Conservation (phyloP, 805 yeast genomes). For the Priceomyces castillae region DNA sequence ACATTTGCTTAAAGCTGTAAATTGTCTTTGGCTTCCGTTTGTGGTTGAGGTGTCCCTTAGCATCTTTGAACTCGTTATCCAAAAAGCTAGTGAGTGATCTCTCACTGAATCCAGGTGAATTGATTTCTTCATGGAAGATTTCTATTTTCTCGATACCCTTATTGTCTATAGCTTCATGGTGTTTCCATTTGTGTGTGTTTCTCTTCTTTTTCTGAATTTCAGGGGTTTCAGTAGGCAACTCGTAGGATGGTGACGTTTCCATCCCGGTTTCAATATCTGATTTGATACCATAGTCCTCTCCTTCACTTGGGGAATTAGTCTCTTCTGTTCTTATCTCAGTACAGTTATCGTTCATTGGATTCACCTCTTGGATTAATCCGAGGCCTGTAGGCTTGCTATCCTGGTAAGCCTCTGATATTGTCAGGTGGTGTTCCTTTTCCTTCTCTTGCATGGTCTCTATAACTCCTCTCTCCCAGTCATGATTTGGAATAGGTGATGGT, state of each 20-base stretch:
- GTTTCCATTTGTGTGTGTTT: background rate
- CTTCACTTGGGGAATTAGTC: background rate
- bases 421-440: background rate
- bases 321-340: background rate
- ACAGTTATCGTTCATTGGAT: background rate
- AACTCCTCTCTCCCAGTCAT: background rate
- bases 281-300: background rate
- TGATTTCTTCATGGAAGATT: conserved; percentile 7
- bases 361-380: conserved; percentile 2
- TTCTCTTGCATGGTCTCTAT: background rate
- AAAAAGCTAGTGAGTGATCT: conserved; percentile 8
- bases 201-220: background rate
- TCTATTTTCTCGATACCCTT: conserved; percentile 1
- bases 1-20: conserved; percentile 5
- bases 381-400: conserved; percentile 1
- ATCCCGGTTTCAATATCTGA: background rate
- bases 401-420: background rate
- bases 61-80: conserved; percentile 5
- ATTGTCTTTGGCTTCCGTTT: conserved; percentile 1
- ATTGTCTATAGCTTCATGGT: background rate
- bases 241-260: background rate
- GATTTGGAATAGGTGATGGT: conserved; percentile 8
- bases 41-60: background rate
- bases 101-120: conserved; percentile 8
- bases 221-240: background rate